Evolutionary conservation across 331 rosid genomes (phyloP).

Genomic region (Dryas integrifolia): DNA sequence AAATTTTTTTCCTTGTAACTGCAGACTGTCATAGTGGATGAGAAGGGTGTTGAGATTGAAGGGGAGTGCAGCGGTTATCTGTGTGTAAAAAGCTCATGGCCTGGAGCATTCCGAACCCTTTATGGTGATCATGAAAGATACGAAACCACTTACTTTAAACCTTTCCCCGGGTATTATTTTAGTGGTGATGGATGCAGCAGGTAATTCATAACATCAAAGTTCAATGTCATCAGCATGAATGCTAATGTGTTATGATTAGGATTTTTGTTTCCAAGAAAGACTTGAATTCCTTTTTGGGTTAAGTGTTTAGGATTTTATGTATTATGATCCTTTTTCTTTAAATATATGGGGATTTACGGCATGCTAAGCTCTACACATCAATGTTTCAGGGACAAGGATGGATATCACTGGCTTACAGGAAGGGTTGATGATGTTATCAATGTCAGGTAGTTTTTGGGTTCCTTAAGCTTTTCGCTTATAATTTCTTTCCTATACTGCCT

Average conservation of each 20-base stretch:
- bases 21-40: slow-evolving; percentile 90
- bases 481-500: neutral
- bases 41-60: slow-evolving; percentile 83
- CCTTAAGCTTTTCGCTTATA: slow-evolving; percentile 17
- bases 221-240: slow-evolving; percentile 11
- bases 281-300: slow-evolving; percentile 12
- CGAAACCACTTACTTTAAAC: slow-evolving; percentile 91
- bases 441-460: slow-evolving; percentile 63
- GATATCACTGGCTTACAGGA: slow-evolving; percentile 98
- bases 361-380: slow-evolving; percentile 28
- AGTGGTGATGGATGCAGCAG: slow-evolving; percentile 97
- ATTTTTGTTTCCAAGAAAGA: neutral
- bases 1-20: slow-evolving; percentile 28
- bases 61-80: slow-evolving; percentile 94
- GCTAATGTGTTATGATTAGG: neutral
- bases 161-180: slow-evolving; percentile 92
- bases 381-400: slow-evolving; percentile 88
- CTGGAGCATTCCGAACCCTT: slow-evolving; percentile 97
- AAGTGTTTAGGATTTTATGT: neutral
- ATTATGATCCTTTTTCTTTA: neutral
- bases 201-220: slow-evolving; percentile 31
- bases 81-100: slow-evolving; percentile 89
- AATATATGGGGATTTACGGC: neutral
- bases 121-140: slow-evolving; percentile 96
- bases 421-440: slow-evolving; percentile 98